Base-by-base conservation (phyloP, 148 eudicot species). In the Dysphania ambrosioides region DNA sequence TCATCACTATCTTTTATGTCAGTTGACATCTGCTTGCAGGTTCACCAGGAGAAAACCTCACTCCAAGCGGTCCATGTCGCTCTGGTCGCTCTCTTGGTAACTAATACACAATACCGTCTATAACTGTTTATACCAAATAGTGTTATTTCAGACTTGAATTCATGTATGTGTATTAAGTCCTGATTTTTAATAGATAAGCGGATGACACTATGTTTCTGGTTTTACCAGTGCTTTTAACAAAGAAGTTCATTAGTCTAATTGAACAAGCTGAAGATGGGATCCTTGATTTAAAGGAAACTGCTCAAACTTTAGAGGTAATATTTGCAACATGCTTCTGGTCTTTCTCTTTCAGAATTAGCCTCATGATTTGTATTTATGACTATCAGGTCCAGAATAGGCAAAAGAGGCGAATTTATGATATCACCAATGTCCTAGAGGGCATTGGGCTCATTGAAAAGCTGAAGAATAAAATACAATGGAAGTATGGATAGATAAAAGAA, bases 351-450 rank as follows among this genome's bases (percentile, higher is more conserved):
- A 55, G 26, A 16, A 70, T 1, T 55, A 32, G 64, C 32, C 72
- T 80, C 29, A 63, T 38, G 32, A 34, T 58, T 24, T 15, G 11
- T 51, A 72, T 70, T 77, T 76, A 10, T 73, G 74, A 24, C 26
- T 79, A 6, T 62, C 88, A 94, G 98, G 98, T 94, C 36, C 98
- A 94, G 75, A 94, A 94, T 83, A 91, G 98, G 86, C 89, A 94
- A 78, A 94, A 94, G 83, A 94, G 98, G 86, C 89, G 98, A 68
- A 94, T 94, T 74, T 94, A 94, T 85, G 98, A 94, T 72, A 92
- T 94, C 58, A 94, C 98, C 38, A 94, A 94, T 85, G 98, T 94
- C 68, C 85, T 94, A 66, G 98, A 94, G 82, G 98, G 98, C 82
- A 91, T 92, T 71, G 98, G 98, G 41, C 92, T 94, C 12, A 91